phyloP scores from a whole-genome alignment of 2,329 filamentous ascomycete species.

The Ophioceras dolichostomum region DNA sequence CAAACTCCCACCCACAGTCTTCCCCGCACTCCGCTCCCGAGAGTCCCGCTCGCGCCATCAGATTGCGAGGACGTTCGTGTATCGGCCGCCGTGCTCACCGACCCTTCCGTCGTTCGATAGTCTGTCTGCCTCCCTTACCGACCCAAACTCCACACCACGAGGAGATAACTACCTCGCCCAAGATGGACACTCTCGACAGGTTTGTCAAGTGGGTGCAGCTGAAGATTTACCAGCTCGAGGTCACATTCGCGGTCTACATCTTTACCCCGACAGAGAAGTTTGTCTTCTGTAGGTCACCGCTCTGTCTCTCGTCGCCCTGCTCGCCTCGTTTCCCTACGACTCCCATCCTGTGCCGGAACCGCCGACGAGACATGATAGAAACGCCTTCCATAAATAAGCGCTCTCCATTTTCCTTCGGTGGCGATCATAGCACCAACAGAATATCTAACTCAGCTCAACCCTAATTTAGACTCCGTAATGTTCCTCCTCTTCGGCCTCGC shows the following conservation, averaged over 20 bases:
- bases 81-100: too few species aligned
- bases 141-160: too few species aligned
- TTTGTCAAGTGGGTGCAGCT: slow-evolving; percentile 79
- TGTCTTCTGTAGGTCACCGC: slow-evolving; percentile 67
- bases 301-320: neutral
- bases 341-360: neutral
- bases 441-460: neutral
- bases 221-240: slow-evolving; percentile 97
- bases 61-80: too few species aligned
- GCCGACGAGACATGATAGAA: too few species aligned
- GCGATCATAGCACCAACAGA: neutral
- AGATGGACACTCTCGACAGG: slow-evolving; percentile 30
- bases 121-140: too few species aligned
- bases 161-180: too few species aligned
- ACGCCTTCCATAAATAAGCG: too few species aligned
- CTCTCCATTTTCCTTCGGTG: neutral
- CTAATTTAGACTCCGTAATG: slow-evolving; percentile 74
- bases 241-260: slow-evolving; percentile 95
- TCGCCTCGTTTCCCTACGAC: too few species aligned
- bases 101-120: too few species aligned
- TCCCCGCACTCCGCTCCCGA: too few species aligned
- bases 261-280: slow-evolving; percentile 93
- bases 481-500: slow-evolving; percentile 84
- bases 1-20: too few species aligned
- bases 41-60: too few species aligned